A percentile compares a stretch with the other conserved stretches of the same genome.
Evolutionary conservation across 2,329 filamentous ascomycete genomes (phyloP).

Genomic region (Arthroderma sp.): DNA sequence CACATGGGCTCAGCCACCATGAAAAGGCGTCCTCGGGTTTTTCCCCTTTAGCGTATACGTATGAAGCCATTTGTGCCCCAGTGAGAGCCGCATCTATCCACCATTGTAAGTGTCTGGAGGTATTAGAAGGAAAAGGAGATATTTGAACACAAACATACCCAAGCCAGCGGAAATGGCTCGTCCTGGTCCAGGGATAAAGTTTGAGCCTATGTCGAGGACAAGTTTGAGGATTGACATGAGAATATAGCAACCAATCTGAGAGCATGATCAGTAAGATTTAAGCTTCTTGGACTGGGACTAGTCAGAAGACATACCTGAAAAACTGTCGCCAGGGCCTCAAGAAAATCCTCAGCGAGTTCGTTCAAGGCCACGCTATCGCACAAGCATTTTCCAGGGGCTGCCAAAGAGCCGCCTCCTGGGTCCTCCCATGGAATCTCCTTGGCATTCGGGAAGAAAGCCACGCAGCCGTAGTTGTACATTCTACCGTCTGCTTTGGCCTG

Average conservation of each 20-base stretch:
- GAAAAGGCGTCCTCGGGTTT: not conserved
- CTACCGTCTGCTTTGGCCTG: slow-evolving; percentile 3
- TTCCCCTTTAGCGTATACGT: not conserved
- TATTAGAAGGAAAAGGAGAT: not conserved
- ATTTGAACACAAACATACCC: not conserved
- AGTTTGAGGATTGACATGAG: slow-evolving; percentile 2
- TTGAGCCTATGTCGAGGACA: slow-evolving; percentile 1
- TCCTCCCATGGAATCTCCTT: slow-evolving; percentile 2
- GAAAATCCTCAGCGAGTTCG: not conserved
- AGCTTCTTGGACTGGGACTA: not conserved
- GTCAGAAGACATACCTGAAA: slow-evolving; percentile 2
- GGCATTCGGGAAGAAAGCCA: slow-evolving; percentile 1
- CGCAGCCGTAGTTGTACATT: slow-evolving; percentile 4
- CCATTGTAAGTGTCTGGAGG: not conserved
- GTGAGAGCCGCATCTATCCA: not conserved
- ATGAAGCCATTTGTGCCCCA: not conserved
- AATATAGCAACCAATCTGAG: slow-evolving; percentile 3
- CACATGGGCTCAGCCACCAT: slow-evolving; percentile 1
- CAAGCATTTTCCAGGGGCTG: not conserved
- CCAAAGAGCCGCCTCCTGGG: not conserved
- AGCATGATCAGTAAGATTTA: slow-evolving; percentile 1
- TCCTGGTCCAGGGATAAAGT: slow-evolving; percentile 1
- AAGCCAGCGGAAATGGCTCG: not conserved
- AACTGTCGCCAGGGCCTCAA: not conserved
- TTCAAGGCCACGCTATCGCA: not conserved